A percentile compares a stretch with the other conserved stretches of the same genome.
Evolutionary conservation across 257 asterid species (phyloP).

Genomic region (Buddleja alternifolia): DNA sequence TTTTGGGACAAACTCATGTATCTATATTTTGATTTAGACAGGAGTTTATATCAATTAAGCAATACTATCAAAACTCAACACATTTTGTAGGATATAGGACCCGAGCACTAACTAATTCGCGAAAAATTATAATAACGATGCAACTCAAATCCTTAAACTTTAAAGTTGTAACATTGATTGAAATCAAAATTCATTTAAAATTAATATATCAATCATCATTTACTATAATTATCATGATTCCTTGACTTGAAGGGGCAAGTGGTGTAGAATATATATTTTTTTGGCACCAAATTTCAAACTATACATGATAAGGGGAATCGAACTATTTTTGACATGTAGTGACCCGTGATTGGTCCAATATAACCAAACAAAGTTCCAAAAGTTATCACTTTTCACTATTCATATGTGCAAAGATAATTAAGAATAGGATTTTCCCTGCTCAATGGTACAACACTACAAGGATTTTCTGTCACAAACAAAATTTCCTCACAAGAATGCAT

Average conservation of each 20-base stretch:
- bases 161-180: too few species aligned
- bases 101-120: too few species aligned
- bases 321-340: conserved; percentile 32
- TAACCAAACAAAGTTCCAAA: conserved; percentile 2
- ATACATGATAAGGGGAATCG: conserved; percentile 21
- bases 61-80: too few species aligned
- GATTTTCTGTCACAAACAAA: conserved; percentile 15
- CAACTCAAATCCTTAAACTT: too few species aligned
- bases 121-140: too few species aligned
- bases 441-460: conserved; percentile 26
- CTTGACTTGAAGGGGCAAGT: conserved; percentile 1
- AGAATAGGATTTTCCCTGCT: background rate
- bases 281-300: conserved; percentile 15
- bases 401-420: conserved; percentile 19
- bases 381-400: background rate
- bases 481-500: conserved; percentile 16
- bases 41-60: too few species aligned
- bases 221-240: background rate
- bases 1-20: too few species aligned
- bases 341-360: conserved; percentile 43
- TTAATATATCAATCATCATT: background rate
- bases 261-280: background rate
- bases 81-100: too few species aligned
- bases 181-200: too few species aligned
- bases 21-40: too few species aligned